A percentile compares a stretch with the other conserved stretches of the same genome.
These are phyloP conservation scores for Picochlorum sp. DNA, from an alignment of 139 green algal species.

Conservation along the genomic window DNA sequence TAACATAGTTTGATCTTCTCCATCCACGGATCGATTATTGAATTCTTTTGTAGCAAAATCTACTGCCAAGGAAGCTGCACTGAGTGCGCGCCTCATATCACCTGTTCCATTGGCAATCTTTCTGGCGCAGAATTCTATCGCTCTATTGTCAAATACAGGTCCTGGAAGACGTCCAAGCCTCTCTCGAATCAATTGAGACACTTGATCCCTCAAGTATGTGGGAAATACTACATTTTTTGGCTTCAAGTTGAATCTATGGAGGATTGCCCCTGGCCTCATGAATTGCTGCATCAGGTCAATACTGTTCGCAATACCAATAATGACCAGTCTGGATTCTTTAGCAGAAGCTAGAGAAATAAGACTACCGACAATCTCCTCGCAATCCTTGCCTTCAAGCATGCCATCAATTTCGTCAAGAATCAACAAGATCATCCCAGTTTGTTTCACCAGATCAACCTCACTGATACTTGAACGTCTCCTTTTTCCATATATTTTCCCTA, in stretches of 20 bases:
- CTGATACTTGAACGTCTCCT: constrained; percentile 2
- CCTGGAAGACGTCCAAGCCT: constrained; percentile 33
- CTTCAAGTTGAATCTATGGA: constrained; percentile 12
- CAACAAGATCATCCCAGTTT: constrained; percentile 39
- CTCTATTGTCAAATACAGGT: constrained; percentile 25
- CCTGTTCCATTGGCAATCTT: constrained; percentile 36
- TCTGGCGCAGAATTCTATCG: constrained; percentile 28
- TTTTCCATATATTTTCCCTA: neutral
- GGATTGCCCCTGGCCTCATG: constrained; percentile 10
- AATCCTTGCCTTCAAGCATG: constrained; percentile 23
- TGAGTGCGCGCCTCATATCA: constrained; percentile 37
- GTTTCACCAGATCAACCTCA: neutral
- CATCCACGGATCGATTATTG: neutral
- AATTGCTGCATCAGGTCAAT: constrained; percentile 45
- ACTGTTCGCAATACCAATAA: constrained; percentile 48
- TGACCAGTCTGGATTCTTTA: constrained; percentile 31
- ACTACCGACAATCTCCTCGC: constrained; percentile 18
- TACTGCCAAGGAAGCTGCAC: constrained; percentile 10
- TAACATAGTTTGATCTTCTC: neutral
- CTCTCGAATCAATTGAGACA: constrained; percentile 28
- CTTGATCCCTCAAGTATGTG: constrained; percentile 9
- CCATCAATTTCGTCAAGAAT: constrained; percentile 53
- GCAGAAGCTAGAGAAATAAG: constrained; percentile 27
- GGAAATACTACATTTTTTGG: constrained; percentile 25
- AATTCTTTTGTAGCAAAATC: neutral